Evolutionary conservation across 108 stramenopile genomes (phyloP), one percentile per base, ranked within the genome.

Genomic region (Epithemia pelagica): DNA sequence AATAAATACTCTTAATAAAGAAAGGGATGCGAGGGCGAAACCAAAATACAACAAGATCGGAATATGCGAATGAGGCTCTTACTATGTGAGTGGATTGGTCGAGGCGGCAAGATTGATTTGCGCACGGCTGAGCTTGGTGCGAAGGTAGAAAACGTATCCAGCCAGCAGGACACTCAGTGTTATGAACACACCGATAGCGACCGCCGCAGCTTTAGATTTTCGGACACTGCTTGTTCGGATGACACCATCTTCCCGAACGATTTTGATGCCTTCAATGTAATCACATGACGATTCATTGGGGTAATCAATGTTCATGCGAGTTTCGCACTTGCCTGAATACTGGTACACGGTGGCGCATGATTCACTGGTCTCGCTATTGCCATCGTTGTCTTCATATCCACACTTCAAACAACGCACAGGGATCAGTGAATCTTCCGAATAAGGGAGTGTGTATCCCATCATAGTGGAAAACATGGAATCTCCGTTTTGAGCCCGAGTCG

Each of bases 211-310:
- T 72, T 86, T 91, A 73, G 76, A 78, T 68, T 82, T 78, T 23
- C 74, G 46, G 30, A 61, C 73, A 32, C 76, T 72, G 29, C 83
- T 67, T 26, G 79, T 79, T 70, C 90, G 80, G 68, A 92, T 92
- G 62, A 92, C 87, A 70, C 91, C 91, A 72, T 92, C 88, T 19
- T 69, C 74, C 46, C 81, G 85, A 61, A 92, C 77, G 65, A 85
- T 68, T 74, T 92, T 92, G 69, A 92, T 84, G 25, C 91, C 86
- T 64, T 87, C 84, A 55, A 92, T 86, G 82, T 87, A 92, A 28
- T 78, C 74, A 67, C 91, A 92, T 5, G 91, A 84, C 25, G 78
- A 80, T 58, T 88, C 86, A 56, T 89, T 88, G 65, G 88, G 83
- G 74, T 89, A 87, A 65, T 78, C 77, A 27, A 89, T 73, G 58